Evolutionary conservation across 2,329 filamentous ascomycete genomes (phyloP).

Genomic region (Diatrype stigma): DNA sequence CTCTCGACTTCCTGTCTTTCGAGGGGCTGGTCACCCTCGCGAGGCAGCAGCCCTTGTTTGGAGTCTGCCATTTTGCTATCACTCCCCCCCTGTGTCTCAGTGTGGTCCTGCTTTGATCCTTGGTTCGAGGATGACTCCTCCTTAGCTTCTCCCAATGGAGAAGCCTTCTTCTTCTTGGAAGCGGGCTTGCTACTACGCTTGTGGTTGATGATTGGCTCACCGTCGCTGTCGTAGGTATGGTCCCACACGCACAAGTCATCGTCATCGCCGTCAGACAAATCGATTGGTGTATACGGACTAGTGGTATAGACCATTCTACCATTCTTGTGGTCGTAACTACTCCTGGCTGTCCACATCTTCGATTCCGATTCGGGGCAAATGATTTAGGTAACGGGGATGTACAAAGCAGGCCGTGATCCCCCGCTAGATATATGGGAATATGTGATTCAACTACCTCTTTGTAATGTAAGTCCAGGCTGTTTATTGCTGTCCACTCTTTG

Average conservation of each 20-base stretch:
- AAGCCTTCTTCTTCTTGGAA: background rate
- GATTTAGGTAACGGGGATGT: too few relatives aligned
- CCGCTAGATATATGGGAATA: too few relatives aligned
- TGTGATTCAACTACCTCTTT: too few relatives aligned
- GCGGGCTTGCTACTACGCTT: background rate
- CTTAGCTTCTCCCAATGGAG: background rate
- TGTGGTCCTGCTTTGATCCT: too few relatives aligned
- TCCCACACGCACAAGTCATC: slow-evolving; percentile 20
- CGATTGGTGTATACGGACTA: background rate
- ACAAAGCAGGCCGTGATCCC: too few relatives aligned
- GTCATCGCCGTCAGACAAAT: slow-evolving; percentile 10
- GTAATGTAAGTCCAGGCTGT: too few relatives aligned
- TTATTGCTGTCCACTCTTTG: too few relatives aligned
- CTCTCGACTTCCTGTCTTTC: slow-evolving; percentile 1
- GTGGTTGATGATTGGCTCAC: slow-evolving; percentile 3
- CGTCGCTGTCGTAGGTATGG: slow-evolving; percentile 8
- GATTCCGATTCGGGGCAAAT: too few relatives aligned
- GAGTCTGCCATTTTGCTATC: background rate
- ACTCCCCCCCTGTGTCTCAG: too few relatives aligned
- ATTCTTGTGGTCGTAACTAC: background rate
- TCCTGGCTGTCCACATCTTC: background rate
- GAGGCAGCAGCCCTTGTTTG: too few relatives aligned
- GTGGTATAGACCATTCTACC: background rate
- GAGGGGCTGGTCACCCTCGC: background rate
- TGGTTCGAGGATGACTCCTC: too few relatives aligned